These are phyloP conservation scores for Thecaphora frezii DNA, from an alignment of 1,284 basidiomycete genomes.

Conservation along the genomic window DNA sequence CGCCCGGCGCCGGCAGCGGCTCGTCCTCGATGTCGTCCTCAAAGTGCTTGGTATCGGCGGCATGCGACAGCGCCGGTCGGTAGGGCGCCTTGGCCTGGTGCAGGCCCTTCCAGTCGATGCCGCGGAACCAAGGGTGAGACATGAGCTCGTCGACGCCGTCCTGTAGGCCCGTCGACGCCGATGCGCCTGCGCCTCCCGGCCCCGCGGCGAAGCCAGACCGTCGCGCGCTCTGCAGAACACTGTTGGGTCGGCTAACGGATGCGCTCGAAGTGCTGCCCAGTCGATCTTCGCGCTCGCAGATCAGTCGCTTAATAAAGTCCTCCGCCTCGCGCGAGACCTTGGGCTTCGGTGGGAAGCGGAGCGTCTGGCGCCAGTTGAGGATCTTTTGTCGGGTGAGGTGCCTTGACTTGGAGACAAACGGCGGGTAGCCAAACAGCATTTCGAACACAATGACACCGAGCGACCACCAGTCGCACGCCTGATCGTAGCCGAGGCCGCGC, in stretches of 20 bases:
- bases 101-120: constrained; percentile 44
- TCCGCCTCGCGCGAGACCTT: constrained; percentile 80
- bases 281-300: constrained; percentile 92
- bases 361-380: constrained; percentile 83
- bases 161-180: constrained; percentile 41
- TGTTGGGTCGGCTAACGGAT: constrained; percentile 73
- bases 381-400: constrained; percentile 57
- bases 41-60: constrained; percentile 58
- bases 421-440: constrained; percentile 73
- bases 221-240: constrained; percentile 72
- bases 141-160: constrained; percentile 88
- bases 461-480: constrained; percentile 97
- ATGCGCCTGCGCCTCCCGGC: constrained; percentile 60
- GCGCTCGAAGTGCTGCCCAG: constrained; percentile 74
- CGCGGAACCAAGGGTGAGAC: constrained; percentile 62
- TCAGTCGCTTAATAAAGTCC: constrained; percentile 79
- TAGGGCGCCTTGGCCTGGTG: constrained; percentile 75
- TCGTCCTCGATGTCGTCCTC: constrained; percentile 78
- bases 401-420: constrained; percentile 62
- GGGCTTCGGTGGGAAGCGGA: constrained; percentile 83
- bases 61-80: constrained; percentile 70
- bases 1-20: constrained; percentile 85
- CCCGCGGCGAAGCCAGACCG: constrained; percentile 72
- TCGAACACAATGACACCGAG: constrained; percentile 79
- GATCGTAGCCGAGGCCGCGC: constrained; percentile 79